These are phyloP conservation scores for Colletotrichum sublineola DNA, from an alignment of 2,329 filamentous ascomycete genomes.

Conservation along the genomic window DNA sequence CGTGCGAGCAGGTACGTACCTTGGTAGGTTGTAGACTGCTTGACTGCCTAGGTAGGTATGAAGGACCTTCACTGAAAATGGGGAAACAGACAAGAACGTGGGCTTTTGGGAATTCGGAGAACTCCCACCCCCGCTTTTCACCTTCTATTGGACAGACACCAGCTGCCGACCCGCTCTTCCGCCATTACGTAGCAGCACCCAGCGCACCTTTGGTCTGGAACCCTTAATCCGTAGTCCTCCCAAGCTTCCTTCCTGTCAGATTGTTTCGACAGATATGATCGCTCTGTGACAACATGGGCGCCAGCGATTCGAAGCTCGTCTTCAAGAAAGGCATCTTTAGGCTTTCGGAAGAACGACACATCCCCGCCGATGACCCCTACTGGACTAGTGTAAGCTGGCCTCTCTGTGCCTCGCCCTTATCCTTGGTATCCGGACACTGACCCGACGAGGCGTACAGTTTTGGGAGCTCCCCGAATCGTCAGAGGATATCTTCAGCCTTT, in stretches of 20 bases:
- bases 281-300: conserved; percentile 77
- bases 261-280: conserved; percentile 37
- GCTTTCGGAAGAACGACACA: conserved; percentile 90
- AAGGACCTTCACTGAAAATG: background rate
- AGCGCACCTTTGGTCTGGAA: conserved; percentile 32
- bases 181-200: conserved; percentile 41
- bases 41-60: too few species aligned
- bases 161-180: conserved; percentile 17
- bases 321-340: conserved; percentile 99
- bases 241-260: conserved; percentile 35
- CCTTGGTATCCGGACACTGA: conserved; percentile 16
- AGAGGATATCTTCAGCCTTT: conserved; percentile 97
- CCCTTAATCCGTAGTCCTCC: conserved; percentile 22
- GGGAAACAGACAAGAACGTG: conserved; percentile 14
- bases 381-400: conserved; percentile 80
- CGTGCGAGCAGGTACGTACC: conserved; percentile 1
- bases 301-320: conserved; percentile 97
- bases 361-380: conserved; percentile 89
- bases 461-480: conserved; percentile 97
- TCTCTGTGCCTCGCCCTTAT: conserved; percentile 19
- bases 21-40: background rate
- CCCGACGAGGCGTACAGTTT: conserved; percentile 70
- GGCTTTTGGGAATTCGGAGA: conserved; percentile 17
- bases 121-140: conserved; percentile 29
- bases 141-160: conserved; percentile 29